Percentiles rank a stretch among this genome's conserved stretches.
phyloP scores from a whole-genome alignment of 345 rosid genomes.

The Bruguiera gymnorhiza region DNA sequence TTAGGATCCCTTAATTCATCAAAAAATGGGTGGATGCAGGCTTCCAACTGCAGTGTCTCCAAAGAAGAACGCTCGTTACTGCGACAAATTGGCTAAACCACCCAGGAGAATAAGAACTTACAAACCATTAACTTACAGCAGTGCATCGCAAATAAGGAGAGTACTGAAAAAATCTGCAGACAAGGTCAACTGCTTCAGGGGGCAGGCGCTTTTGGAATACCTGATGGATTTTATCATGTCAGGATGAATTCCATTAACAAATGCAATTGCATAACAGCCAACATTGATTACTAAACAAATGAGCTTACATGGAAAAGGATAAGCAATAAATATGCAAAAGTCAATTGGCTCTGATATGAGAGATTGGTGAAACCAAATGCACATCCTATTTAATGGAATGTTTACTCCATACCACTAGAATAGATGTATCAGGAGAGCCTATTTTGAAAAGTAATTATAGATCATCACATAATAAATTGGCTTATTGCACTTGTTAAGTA shows the following conservation, averaged over 20 bases:
- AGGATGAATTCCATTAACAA: slow-evolving; percentile 4
- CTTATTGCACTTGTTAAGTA: too few species aligned
- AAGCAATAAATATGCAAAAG: background rate
- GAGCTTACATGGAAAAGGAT: background rate
- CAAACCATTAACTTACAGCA: slow-evolving; percentile 56
- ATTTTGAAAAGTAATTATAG: background rate
- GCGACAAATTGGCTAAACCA: background rate
- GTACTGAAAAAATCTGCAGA: slow-evolving; percentile 91
- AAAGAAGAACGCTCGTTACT: background rate
- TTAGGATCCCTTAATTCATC: slow-evolving; percentile 87
- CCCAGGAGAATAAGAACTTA: background rate
- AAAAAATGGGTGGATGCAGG: slow-evolving; percentile 83
- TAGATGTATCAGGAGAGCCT: background rate
- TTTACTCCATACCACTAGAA: background rate
- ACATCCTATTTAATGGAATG: background rate
- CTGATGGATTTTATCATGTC: slow-evolving; percentile 28
- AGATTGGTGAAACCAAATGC: background rate
- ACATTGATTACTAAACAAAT: background rate
- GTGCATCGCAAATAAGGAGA: slow-evolving; percentile 96
- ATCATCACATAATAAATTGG: background rate
- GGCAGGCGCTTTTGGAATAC: slow-evolving; percentile 86
- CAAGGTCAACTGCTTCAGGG: slow-evolving; percentile 96
- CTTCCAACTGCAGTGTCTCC: slow-evolving; percentile 61
- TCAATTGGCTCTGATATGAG: background rate
- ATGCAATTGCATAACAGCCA: background rate